Base-by-base conservation (phyloP, 1,139 yeast genomes). In the Debaryomycetaceae sp. region DNA sequence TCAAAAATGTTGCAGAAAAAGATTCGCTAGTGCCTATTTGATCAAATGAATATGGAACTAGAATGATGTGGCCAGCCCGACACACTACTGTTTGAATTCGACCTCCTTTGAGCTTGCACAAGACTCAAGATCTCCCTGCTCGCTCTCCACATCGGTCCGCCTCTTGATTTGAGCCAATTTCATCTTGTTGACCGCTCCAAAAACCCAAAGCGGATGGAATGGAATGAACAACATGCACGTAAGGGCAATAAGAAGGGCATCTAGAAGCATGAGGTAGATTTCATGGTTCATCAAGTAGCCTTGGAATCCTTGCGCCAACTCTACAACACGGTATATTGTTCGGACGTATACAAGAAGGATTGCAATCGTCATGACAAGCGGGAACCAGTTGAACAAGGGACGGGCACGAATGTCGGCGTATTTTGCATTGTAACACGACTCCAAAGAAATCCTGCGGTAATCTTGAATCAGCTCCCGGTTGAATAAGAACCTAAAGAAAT, bases 191-290 rank as follows among this genome's bases (percentile, higher is more conserved):
- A 43, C 39, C 20, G 47, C 39, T 13, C 83, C 81, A 35, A 73
- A 62, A 0, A 65, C 68, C 38, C 63, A 44, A 6, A 77, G 79
- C 1, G 94, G 94, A 44, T 79, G 80, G 49, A 72, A 61, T 0
- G 75, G 58, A 3, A 78, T 47, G 32, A 77, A 53, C 4, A 68
- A 38, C 3, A 65, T 29, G 4, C 67, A 67, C 5, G 61, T 55
- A 23, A 60, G 41, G 3, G 62, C 56, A 42, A 83, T 65, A 82
- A 83, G 74, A 16, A 78, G 47, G 1, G 52, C 61, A 32, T 57
- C 63, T 25, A 56, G 38, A 3, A 45, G 37, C 40, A 53, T 37
- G 15, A 56, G 38, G 28, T 33, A 56, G 15, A 37, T 40, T 30
- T 57, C 61, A 31, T 51, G 58, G 3, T 55, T 51, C 25, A 56